phyloP scores from a whole-genome alignment of 1,139 yeast species.

The Saccharomycopsis crataegensis region DNA sequence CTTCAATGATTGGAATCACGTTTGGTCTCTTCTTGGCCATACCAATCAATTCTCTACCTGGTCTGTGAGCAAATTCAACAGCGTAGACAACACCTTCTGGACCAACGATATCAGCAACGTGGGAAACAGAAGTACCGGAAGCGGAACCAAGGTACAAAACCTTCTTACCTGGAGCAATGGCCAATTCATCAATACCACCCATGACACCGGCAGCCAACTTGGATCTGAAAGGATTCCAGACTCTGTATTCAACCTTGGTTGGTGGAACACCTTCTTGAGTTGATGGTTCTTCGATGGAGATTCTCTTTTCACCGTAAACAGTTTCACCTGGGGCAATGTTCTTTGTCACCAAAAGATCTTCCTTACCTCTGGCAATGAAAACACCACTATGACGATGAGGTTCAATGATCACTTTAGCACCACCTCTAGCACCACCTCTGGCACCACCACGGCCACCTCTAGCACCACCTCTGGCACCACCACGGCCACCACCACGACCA shows the following conservation, averaged over 20 bases:
- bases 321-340: slow-evolving; percentile 98
- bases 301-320: slow-evolving; percentile 96
- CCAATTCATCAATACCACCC: slow-evolving; percentile 98
- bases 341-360: slow-evolving; percentile 94
- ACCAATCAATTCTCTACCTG: slow-evolving; percentile 97
- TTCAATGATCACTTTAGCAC: slow-evolving; percentile 95
- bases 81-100: slow-evolving; percentile 99
- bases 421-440: slow-evolving; percentile 71
- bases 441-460: slow-evolving; percentile 79
- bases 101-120: slow-evolving; percentile 96
- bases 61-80: slow-evolving; percentile 98
- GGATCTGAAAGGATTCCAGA: slow-evolving; percentile 99
- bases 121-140: slow-evolving; percentile 98
- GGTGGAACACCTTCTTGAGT: slow-evolving; percentile 82
- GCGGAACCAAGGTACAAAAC: slow-evolving; percentile 98
- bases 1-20: slow-evolving; percentile 97
- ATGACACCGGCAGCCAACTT: slow-evolving; percentile 99
- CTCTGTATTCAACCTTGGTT: slow-evolving; percentile 97
- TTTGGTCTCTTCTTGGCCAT: slow-evolving; percentile 99
- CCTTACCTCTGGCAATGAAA: slow-evolving; percentile 98
- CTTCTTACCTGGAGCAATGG: slow-evolving; percentile 96
- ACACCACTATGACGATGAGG: slow-evolving; percentile 99
- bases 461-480: slow-evolving; percentile 64
- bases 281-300: slow-evolving; percentile 86
- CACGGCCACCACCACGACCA: slow-evolving; percentile 56